Evolutionary conservation across 805 yeast genomes (phyloP).

Genomic region (Candida broadrunensis): DNA sequence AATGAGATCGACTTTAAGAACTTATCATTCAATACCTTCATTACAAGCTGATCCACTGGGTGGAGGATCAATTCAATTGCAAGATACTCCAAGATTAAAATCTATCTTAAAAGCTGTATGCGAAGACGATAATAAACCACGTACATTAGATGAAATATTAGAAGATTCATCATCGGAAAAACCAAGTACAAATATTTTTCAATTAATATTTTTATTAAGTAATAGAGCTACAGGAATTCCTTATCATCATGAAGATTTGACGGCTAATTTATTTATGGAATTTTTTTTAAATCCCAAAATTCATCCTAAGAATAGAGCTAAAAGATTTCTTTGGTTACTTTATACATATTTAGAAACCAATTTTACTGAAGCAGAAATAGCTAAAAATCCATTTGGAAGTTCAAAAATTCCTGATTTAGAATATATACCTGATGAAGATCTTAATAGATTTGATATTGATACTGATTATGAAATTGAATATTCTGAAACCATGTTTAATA

Average conservation of each 20-base stretch:
- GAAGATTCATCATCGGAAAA: constrained; percentile 19
- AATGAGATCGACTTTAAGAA: constrained; percentile 89
- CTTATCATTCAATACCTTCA: constrained; percentile 91
- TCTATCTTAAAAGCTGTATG: constrained; percentile 85
- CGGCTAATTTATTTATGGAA: constrained; percentile 57
- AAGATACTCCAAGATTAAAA: constrained; percentile 92
- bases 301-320: constrained; percentile 64
- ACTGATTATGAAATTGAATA: constrained; percentile 47
- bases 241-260: constrained; percentile 19
- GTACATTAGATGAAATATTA: constrained; percentile 47
- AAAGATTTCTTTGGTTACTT: constrained; percentile 77
- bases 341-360: constrained; percentile 79
- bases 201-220: constrained; percentile 70
- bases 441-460: constrained; percentile 40
- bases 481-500: constrained; percentile 45
- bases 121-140: constrained; percentile 53
- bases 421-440: constrained; percentile 22
- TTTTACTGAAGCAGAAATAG: constrained; percentile 48
- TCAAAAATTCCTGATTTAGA: constrained; percentile 35
- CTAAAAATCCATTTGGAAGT: constrained; percentile 57
- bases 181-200: constrained; percentile 62
- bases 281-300: constrained; percentile 62
- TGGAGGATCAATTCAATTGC: constrained; percentile 64
- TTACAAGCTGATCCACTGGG: constrained; percentile 65
- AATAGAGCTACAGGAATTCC: constrained; percentile 57